These are phyloP conservation scores for Cyclotella cryptica DNA, from an alignment of 108 stramenopile species.

Conservation along the genomic window DNA sequence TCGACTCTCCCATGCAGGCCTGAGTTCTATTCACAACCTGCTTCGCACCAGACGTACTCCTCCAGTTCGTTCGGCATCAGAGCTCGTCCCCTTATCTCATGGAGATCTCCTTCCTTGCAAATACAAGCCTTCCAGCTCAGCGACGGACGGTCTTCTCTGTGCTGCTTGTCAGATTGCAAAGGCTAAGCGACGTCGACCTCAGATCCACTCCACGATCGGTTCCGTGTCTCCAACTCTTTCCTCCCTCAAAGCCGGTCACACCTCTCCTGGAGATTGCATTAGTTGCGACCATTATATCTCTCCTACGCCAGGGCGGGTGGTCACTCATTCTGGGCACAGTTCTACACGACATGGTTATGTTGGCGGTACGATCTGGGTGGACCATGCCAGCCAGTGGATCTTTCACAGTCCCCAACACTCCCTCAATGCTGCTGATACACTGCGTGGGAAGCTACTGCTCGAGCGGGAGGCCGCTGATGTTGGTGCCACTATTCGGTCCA, in stretches of 20 bases:
- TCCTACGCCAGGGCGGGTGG: constrained; percentile 22
- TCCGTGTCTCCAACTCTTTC: neutral
- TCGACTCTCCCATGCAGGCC: neutral
- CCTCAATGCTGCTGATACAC: constrained; percentile 37
- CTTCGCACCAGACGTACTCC: neutral
- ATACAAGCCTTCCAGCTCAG: no score
- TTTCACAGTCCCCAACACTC: neutral
- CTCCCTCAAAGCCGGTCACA: neutral
- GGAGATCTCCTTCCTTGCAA: no score
- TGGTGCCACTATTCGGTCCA: constrained; percentile 4
- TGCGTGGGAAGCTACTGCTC: constrained; percentile 24
- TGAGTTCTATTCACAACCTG: neutral
- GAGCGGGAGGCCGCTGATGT: constrained; percentile 11
- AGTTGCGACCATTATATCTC: constrained; percentile 50
- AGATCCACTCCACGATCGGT: neutral
- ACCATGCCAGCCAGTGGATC: neutral
- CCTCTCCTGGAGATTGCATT: constrained; percentile 42
- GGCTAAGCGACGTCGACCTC: neutral
- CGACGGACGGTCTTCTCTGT: no score
- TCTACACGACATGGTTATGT: constrained; percentile 20
- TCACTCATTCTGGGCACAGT: neutral
- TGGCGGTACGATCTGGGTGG: neutral
- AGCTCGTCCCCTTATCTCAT: neutral
- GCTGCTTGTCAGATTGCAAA: neutral
- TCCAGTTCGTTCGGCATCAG: neutral